These are phyloP conservation scores for Neonectria magnoliae DNA, from an alignment of 2,329 filamentous ascomycete species.

Conservation along the genomic window DNA sequence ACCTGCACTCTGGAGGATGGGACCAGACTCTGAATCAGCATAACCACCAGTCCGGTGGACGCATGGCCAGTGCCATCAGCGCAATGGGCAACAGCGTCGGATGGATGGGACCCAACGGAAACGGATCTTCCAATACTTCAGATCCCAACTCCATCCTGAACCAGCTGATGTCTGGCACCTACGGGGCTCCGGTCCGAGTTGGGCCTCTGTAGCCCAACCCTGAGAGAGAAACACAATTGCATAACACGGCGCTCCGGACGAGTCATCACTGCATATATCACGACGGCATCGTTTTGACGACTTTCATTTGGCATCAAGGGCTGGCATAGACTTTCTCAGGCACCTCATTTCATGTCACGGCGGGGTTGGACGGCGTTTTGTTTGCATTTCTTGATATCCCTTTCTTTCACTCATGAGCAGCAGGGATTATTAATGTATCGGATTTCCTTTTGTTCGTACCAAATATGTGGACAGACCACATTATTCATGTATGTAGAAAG, in stretches of 20 bases:
- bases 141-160: slow-evolving; percentile 69
- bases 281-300: slow-evolving; percentile 47
- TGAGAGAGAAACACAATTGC: slow-evolving; percentile 33
- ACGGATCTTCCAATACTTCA: slow-evolving; percentile 38
- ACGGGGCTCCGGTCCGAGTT: slow-evolving; percentile 68
- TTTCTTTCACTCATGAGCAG: slow-evolving; percentile 37
- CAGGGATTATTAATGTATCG: slow-evolving; percentile 37
- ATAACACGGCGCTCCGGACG: slow-evolving; percentile 40
- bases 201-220: slow-evolving; percentile 64
- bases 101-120: slow-evolving; percentile 72
- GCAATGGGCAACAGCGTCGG: slow-evolving; percentile 79
- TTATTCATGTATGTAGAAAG: slow-evolving; percentile 40
- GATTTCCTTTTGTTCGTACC: slow-evolving; percentile 20
- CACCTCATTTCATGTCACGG: slow-evolving; percentile 42
- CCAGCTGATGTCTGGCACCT: slow-evolving; percentile 69
- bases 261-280: slow-evolving; percentile 44
- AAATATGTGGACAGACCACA: slow-evolving; percentile 29
- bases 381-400: slow-evolving; percentile 46
- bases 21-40: slow-evolving; percentile 88
- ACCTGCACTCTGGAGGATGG: slow-evolving; percentile 90
- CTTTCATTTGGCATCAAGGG: slow-evolving; percentile 48
- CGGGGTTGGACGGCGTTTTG: slow-evolving; percentile 48
- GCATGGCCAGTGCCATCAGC: slow-evolving; percentile 81
- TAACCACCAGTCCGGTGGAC: slow-evolving; percentile 85
- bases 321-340: slow-evolving; percentile 50